These are phyloP conservation scores for Sedum album DNA, from an alignment of 164 flowering plant genomes.

Conservation along the genomic window DNA sequence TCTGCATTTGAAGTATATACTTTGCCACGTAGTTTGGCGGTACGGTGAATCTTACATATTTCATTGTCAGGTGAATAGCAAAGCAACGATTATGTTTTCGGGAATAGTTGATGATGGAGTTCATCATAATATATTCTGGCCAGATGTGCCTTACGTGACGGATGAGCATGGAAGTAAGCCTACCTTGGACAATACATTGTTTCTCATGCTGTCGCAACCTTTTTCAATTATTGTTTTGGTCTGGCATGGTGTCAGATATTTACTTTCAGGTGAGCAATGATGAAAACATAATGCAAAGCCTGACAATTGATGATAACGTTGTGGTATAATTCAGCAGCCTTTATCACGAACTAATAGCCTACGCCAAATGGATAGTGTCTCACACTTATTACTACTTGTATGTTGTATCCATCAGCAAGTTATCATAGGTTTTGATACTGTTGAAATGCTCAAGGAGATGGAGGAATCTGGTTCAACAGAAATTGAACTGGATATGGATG, in stretches of 20 bases:
- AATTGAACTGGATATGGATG: conserved; percentile 64
- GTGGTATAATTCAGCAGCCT: conserved; percentile 44
- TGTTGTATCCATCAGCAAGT: conserved; percentile 56
- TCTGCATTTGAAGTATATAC: background rate
- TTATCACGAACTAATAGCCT: background rate
- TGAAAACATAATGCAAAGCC: conserved; percentile 60
- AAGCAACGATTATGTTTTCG: conserved; percentile 76
- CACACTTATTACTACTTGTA: conserved; percentile 7
- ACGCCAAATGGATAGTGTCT: background rate
- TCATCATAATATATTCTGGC: conserved; percentile 77
- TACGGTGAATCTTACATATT: conserved; percentile 8
- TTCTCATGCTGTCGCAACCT: background rate
- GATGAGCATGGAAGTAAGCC: conserved; percentile 92
- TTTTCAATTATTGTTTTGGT: conserved; percentile 12
- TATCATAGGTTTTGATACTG: conserved; percentile 65
- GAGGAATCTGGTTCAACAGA: conserved; percentile 50
- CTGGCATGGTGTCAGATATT: conserved; percentile 43
- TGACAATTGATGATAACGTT: conserved; percentile 56
- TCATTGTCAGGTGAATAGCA: conserved; percentile 59
- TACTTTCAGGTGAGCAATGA: conserved; percentile 72
- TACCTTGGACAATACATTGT: background rate
- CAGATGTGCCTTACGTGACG: conserved; percentile 75
- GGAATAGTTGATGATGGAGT: conserved; percentile 45
- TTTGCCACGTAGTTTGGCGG: background rate
- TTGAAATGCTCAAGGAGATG: conserved; percentile 66